These are phyloP conservation scores for Aspergillus aculeatinus DNA, from an alignment of 2,329 filamentous ascomycete genomes.

Conservation along the genomic window DNA sequence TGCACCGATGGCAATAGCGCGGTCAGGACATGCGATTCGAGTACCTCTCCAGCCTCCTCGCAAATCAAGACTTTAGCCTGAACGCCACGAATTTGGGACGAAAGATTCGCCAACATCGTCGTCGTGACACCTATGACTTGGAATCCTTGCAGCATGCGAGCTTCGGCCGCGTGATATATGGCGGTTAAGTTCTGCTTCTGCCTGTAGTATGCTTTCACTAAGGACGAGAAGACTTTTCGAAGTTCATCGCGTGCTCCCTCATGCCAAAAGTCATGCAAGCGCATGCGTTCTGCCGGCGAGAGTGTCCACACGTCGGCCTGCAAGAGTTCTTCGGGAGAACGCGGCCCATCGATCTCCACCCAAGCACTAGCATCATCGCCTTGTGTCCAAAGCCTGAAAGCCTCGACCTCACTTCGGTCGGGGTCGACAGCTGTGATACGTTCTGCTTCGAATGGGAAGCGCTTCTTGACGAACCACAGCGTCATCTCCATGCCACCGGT, in stretches of 20 bases:
- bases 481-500: neutral
- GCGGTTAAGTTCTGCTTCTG: neutral
- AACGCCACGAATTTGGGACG: neutral
- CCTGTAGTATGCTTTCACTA: neutral
- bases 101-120: slow-evolving; percentile 8
- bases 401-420: neutral
- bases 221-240: neutral
- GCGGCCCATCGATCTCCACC: neutral
- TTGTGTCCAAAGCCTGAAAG: neutral
- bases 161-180: neutral
- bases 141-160: neutral
- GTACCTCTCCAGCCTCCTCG: slow-evolving; percentile 14
- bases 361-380: neutral
- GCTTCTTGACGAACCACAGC: neutral
- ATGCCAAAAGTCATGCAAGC: neutral
- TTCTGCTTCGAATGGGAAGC: neutral
- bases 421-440: neutral
- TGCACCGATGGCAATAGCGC: slow-evolving; percentile 10
- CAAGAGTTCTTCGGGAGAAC: neutral
- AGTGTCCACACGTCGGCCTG: neutral
- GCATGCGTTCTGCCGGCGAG: neutral
- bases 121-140: slow-evolving; percentile 14
- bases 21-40: slow-evolving; percentile 10
- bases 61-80: slow-evolving; percentile 10
- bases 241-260: neutral